Evolutionary conservation across 257 asterid species (phyloP).

Genomic region (Leptodermis oblonga): DNA sequence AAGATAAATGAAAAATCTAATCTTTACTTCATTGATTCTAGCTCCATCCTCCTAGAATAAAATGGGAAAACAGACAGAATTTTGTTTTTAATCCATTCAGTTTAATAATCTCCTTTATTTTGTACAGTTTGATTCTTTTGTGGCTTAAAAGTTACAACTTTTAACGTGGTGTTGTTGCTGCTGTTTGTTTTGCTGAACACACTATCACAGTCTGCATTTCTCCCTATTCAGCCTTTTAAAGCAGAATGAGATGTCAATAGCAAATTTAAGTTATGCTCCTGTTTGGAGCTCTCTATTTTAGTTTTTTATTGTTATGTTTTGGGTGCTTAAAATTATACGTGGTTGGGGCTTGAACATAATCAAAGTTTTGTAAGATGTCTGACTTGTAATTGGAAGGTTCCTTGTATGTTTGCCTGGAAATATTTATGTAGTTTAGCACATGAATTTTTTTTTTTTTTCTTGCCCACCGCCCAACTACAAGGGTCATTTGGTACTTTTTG

Average conservation of each 20-base stretch:
- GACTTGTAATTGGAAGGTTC: background rate
- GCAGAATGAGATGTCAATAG: background rate
- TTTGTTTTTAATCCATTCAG: background rate
- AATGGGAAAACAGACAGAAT: background rate
- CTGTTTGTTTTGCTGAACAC: slow-evolving; percentile 3
- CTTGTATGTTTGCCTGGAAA: background rate
- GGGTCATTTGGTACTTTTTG: no score
- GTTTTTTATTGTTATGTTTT: background rate
- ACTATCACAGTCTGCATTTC: slow-evolving; percentile 8
- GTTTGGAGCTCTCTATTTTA: background rate
- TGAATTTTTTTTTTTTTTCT: no score
- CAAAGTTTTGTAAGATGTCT: background rate
- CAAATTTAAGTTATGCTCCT: background rate
- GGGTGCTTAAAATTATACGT: background rate
- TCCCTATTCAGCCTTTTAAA: background rate
- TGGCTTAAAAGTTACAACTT: background rate
- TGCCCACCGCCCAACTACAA: no score
- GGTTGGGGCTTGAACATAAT: background rate
- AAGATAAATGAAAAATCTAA: background rate
- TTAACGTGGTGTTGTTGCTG: slow-evolving; percentile 11
- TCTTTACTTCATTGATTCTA: background rate
- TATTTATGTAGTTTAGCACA: background rate
- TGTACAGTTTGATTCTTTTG: background rate
- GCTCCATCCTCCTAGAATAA: background rate
- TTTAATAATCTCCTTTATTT: background rate